Base-by-base conservation (phyloP, 139 green algal species). In the Nannochloris sp. region DNA sequence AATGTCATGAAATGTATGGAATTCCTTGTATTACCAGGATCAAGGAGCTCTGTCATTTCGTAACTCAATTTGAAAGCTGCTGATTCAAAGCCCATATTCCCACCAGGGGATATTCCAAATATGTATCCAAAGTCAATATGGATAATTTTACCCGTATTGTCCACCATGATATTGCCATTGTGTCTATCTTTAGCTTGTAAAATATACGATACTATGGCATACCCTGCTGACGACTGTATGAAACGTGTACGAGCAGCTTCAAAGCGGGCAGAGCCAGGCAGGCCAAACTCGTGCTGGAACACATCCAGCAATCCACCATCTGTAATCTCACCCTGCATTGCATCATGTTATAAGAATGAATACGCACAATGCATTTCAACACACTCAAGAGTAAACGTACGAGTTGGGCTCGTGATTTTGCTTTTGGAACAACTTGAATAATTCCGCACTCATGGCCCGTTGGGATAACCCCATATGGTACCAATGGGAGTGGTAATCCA, bases 121-220 rank as follows among this genome's bases (percentile, higher is more conserved):
- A 99, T 97, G 79, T 97, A 99, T 40, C 94, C 94, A 78, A 97
- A 99, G 82, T 99, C 93, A 62, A 99, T 98, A 85, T 99, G 93
- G 37, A 99, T 87, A 26, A 99, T 67, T 68, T 88, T 87, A 40
- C 93, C 92, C 40, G 87, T 61, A 56, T 84, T 85, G 71, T 96
- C 87, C 30, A 98, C 68, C 68, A 98, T 79, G 28, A 98, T 87
- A 78, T 98, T 98, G 63, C 92, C 92, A 58, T 98, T 98, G 87
- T 98, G 92, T 6, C 90, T 82, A 79, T 97, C 90, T 81, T 97
- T 96, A 66, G 85, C 79, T 74, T 91, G 83, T 59, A 96, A 76
- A n/a, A 96, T 62, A 75, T 87, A 95, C 70, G 67, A 79, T 23
- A 90, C 89, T 26, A 98, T 79, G 2, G 87, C 86, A 73, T 97